These are phyloP conservation scores for Penicillium silybi DNA, from an alignment of 495 filamentous ascomycete species.

Conservation along the genomic window DNA sequence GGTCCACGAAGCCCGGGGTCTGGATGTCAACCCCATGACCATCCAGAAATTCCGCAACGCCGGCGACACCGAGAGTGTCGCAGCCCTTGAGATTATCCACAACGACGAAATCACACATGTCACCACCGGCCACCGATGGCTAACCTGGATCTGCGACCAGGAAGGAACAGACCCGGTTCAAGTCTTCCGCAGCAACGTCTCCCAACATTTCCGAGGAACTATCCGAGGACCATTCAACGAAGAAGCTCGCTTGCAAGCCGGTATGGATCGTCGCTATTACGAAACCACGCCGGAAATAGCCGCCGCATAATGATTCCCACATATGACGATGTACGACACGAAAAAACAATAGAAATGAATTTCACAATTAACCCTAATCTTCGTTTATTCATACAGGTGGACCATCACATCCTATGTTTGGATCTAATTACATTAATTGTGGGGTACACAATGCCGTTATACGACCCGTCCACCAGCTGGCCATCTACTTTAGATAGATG, in stretches of 20 bases:
- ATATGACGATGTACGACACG: constrained; percentile 14
- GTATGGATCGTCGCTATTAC: constrained; percentile 49
- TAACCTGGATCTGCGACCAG: constrained; percentile 50
- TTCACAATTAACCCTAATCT: background rate
- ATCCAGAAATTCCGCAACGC: constrained; percentile 51
- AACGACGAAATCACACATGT: constrained; percentile 55
- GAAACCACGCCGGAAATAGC: constrained; percentile 20
- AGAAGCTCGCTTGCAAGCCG: constrained; percentile 46
- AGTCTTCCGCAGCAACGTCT: constrained; percentile 47
- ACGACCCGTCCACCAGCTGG: background rate
- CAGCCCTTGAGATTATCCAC: constrained; percentile 45
- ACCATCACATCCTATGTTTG: background rate
- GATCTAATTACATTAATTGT: background rate
- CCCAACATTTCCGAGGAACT: constrained; percentile 43
- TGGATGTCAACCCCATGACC: constrained; percentile 52
- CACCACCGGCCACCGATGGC: constrained; percentile 51
- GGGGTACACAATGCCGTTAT: background rate
- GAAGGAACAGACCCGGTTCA: constrained; percentile 48
- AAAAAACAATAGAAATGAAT: background rate
- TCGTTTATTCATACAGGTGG: background rate
- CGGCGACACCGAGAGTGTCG: constrained; percentile 42
- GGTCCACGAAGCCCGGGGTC: constrained; percentile 50
- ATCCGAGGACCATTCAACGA: constrained; percentile 49
- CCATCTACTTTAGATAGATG: constrained; percentile 17
- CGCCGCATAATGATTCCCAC: constrained; percentile 8